A percentile compares a stretch with the other conserved stretches of the same genome.
phyloP scores from a whole-genome alignment of 2,329 filamentous ascomycete genomes.

The Juglanconis sp. region DNA sequence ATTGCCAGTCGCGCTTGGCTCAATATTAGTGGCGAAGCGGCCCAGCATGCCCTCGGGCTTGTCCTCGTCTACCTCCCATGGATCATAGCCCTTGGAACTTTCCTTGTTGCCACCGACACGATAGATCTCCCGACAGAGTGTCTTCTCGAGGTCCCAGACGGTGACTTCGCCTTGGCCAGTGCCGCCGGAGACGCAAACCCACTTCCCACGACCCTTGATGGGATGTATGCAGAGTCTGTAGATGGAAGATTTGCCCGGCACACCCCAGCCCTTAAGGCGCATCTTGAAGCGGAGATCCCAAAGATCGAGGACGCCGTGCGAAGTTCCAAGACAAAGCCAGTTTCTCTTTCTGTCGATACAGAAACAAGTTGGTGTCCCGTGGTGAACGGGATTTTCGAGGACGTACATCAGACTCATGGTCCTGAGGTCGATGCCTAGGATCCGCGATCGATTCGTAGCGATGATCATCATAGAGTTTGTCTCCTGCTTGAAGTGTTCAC shows the following conservation, averaged over 20 bases:
- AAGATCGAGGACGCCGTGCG: constrained; percentile 86
- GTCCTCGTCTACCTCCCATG: constrained; percentile 89
- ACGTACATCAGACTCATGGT: constrained; percentile 80
- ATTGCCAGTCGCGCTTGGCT: constrained; percentile 53
- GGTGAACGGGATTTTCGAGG: constrained; percentile 83
- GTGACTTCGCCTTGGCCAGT: constrained; percentile 86
- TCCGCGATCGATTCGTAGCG: constrained; percentile 79
- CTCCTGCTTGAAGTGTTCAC: constrained; percentile 85
- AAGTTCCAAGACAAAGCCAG: constrained; percentile 89
- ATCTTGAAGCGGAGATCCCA: constrained; percentile 97
- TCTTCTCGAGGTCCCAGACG: constrained; percentile 93
- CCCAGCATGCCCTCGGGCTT: constrained; percentile 81
- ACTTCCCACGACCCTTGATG: constrained; percentile 71
- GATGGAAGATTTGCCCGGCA: constrained; percentile 76
- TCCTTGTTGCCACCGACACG: constrained; percentile 64
- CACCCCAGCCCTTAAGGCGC: constrained; percentile 81
- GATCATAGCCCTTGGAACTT: constrained; percentile 65
- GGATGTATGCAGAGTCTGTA: constrained; percentile 78
- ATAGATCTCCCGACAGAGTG: constrained; percentile 84
- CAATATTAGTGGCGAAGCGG: constrained; percentile 75
- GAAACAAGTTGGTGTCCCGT: constrained; percentile 89
- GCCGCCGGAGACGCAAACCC: constrained; percentile 85
- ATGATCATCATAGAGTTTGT: constrained; percentile 78
- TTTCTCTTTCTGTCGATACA: constrained; percentile 81
- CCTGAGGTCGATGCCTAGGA: constrained; percentile 81